These are phyloP conservation scores for Micractinium sp. DNA, from an alignment of 139 green algal genomes.

Conservation along the genomic window DNA sequence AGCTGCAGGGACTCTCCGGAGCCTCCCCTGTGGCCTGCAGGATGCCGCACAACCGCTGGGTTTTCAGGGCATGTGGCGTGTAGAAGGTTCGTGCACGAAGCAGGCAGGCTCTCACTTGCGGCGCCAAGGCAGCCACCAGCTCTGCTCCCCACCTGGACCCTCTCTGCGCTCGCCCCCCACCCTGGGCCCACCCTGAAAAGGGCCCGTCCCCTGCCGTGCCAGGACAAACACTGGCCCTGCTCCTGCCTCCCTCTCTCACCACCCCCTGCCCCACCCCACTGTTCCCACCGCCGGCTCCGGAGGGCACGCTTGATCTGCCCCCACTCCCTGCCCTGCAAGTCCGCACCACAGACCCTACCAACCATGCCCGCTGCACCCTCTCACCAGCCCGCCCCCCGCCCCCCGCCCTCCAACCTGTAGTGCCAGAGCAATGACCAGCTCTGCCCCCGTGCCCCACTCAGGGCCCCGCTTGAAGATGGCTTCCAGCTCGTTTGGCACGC, in stretches of 20 bases:
- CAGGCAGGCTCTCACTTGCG: no score
- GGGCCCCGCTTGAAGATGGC: constrained; percentile 39
- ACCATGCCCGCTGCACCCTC: not conserved
- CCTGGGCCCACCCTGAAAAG: no score
- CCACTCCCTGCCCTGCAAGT: not conserved
- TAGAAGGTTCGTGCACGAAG: no score
- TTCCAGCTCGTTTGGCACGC: constrained; percentile 44
- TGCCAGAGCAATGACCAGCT: constrained; percentile 32
- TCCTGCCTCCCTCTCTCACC: not conserved
- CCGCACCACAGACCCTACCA: no score
- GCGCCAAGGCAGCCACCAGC: not conserved
- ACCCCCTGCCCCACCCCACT: not conserved
- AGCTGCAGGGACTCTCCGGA: not conserved
- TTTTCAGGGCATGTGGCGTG: no score
- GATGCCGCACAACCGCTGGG: no score
- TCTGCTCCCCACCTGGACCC: no score
- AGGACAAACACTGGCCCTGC: not conserved
- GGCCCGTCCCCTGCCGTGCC: not conserved
- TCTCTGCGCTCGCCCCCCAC: no score
- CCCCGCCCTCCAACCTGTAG: not conserved
- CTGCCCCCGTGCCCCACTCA: constrained; percentile 41
- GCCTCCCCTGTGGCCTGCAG: no score
- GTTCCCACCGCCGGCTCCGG: no score
- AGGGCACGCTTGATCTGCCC: not conserved
- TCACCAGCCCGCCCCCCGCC: not conserved